Base-by-base conservation (phyloP, 2,329 filamentous ascomycete species). In the Monosporascus sp. region DNA sequence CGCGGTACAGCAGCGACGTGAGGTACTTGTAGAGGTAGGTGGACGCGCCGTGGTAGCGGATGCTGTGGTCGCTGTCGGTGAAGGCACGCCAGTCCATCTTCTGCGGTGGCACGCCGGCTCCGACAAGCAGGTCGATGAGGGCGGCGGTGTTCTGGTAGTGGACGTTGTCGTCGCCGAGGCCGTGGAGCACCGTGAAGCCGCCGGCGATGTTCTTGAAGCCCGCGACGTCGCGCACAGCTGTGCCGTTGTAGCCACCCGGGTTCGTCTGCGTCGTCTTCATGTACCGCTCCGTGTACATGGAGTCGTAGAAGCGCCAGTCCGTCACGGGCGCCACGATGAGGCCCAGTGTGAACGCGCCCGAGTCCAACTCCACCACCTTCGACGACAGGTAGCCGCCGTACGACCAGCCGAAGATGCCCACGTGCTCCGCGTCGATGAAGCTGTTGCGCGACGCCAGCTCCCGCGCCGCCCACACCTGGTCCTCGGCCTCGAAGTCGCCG, bases 271-370 rank as follows among this genome's bases (percentile, higher is more conserved):
- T 74, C 1, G 75, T 80, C 70, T 87, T 87, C 85, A 89, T 88
- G 71, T 87, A 89, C 11, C 86, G 78, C 67, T 89, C 86, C 0
- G 86, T 87, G 66, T 88, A 89, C 74, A 88, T 81, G 52, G 77
- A 80, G 66, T 89, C 85, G 67, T 89, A 89, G 71, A 88, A 83
- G 1, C 84, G 78, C 82, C 83, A 88, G 69, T 89, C 86, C 2
- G 76, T 77, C 0, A 88, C 84, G 0, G 85, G 85, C 0, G 85
- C 85, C 0, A 82, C 83, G 60, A 86, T 83, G 9, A 88, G 67
- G 0, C 77, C 85, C 7, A 85, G 77, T 0, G 81, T 78, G 66
- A 89, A 87, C 17, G 78, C 77, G 1, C 79, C 80, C 18, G 79
- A 80, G 65, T 82, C 73, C 0, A 75, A 72, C 62, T 89, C 86